Base-by-base conservation (phyloP, 176 grass and related monocot species). In the Carex littledalei region DNA sequence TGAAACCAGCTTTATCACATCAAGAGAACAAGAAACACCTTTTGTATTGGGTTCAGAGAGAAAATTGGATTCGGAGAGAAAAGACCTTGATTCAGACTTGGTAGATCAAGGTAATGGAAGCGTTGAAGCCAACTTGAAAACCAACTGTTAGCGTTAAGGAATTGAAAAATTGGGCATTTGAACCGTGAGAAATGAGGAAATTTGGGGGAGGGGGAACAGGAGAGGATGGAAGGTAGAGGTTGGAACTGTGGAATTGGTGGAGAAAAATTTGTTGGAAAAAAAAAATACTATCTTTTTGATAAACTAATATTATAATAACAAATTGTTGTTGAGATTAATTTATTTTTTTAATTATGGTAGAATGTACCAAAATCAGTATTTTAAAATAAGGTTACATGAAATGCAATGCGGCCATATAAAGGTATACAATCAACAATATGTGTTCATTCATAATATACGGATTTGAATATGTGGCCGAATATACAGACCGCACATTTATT, bases 191-290 rank as follows among this genome's bases (percentile, higher is more conserved):
- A 79, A 79, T 79, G 84, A 78, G 84, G 61, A 67, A 79, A 66
- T 64, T 79, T 79, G 56, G 17, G 72, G 72, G 47, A 64, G 2
- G 7, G 58, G 70, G 59, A 59, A 73, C 43, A 72, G 56, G 84
- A 63, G 34, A 43, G 53, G 72, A 86, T 78, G 70, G 61, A 79
- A 77, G 47, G 57, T 15, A 78, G 58, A 67, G 70, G 72, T 79
- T 52, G 58, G 56, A 79, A 65, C 84, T 50, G 12, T 65, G 58
- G 72, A 79, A 79, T 63, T 86, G 69, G 84, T 86, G 55, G 84
- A 67, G 70, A 86, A 32, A 86, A 67, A 15, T 60, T 75, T 64
- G 67, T 60, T 68, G 71, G 56, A 74, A 76, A 85, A 76, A 86
- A 64, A 22, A 0, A 79, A 21, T 56, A 83, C 24, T 54, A 63